These are phyloP conservation scores for Malus sieversii DNA, from an alignment of 306 rosid genomes.

Conservation along the genomic window DNA sequence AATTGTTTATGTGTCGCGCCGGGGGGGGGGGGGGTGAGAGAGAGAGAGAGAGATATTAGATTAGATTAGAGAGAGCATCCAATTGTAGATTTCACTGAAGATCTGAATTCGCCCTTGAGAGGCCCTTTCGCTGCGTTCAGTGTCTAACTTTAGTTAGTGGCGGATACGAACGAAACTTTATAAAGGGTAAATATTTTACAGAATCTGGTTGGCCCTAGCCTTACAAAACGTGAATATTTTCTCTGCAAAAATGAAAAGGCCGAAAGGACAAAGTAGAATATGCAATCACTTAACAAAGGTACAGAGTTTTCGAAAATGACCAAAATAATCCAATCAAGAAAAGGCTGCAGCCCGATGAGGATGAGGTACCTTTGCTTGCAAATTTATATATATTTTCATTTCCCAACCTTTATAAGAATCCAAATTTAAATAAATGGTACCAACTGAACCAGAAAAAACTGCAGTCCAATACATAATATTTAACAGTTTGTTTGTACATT, in stretches of 20 bases:
- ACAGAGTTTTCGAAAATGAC: constrained; percentile 49
- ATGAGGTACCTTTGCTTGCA: constrained; percentile 33
- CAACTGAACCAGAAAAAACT: not conserved
- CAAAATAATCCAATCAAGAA: constrained; percentile 31
- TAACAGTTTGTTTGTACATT: not conserved
- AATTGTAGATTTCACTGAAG: constrained; percentile 24
- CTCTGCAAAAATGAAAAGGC: constrained; percentile 10
- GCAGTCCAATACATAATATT: not conserved
- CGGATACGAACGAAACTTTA: constrained; percentile 1
- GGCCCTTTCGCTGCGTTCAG: not conserved
- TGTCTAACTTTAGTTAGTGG: constrained; percentile 14
- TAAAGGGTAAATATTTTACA: not conserved
- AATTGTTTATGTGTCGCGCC: not conserved
- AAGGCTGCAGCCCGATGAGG: constrained; percentile 33
- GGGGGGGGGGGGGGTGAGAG: not conserved
- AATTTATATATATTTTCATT: not conserved
- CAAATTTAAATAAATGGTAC: not conserved
- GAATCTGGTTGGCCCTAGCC: constrained; percentile 12
- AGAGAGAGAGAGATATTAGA: not conserved
- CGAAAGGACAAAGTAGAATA: constrained; percentile 27
- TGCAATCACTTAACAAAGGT: constrained; percentile 24
- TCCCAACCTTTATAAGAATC: not conserved
- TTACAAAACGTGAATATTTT: not conserved
- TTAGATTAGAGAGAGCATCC: not conserved
- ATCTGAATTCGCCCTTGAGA: constrained; percentile 20